Percentiles rank a stretch among this genome's conserved stretches.
phyloP scores from a whole-genome alignment of 495 filamentous ascomycete genomes.

The Talaromyces thailandensis region DNA sequence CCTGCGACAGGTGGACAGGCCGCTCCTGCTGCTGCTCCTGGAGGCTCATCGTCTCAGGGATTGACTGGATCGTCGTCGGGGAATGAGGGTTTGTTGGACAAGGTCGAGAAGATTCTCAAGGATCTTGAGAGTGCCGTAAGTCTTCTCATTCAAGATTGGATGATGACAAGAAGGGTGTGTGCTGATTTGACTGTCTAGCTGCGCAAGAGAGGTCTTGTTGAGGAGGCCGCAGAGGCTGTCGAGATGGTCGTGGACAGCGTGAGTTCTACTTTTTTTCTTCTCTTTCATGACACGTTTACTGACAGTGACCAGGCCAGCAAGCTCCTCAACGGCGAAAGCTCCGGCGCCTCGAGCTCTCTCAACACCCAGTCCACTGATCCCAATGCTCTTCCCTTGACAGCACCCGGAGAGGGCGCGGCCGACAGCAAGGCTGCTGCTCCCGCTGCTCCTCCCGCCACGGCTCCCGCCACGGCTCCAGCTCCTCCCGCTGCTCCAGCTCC shows the following conservation, averaged over 20 bases:
- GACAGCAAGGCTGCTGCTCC: constrained; percentile 4
- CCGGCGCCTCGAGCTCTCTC: neutral
- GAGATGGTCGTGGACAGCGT: neutral
- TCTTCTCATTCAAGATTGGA: neutral
- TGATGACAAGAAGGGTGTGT: neutral
- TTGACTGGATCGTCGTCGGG: neutral
- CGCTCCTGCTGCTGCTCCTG: neutral
- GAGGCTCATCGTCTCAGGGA: neutral
- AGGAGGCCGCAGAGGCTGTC: neutral
- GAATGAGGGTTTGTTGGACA: constrained; percentile 2
- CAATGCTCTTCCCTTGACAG: neutral
- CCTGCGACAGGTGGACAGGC: neutral
- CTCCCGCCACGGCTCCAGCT: constrained; percentile 12
- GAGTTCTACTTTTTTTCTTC: neutral
- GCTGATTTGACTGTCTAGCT: constrained; percentile 5
- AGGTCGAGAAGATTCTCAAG: constrained; percentile 2
- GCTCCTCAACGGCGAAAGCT: constrained; percentile 5
- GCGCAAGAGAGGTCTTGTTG: constrained; percentile 6
- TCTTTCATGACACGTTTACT: too few relatives aligned
- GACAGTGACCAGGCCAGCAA: neutral
- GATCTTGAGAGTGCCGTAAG: constrained; percentile 5
- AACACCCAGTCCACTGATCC: neutral
- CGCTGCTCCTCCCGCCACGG: constrained; percentile 12
- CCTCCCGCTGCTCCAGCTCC: too few relatives aligned
- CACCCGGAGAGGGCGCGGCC: neutral